Evolutionary conservation across 2,329 filamentous ascomycete species (phyloP), one percentile per base, ranked within the genome.

Genomic region (Calonectria pteridis): DNA sequence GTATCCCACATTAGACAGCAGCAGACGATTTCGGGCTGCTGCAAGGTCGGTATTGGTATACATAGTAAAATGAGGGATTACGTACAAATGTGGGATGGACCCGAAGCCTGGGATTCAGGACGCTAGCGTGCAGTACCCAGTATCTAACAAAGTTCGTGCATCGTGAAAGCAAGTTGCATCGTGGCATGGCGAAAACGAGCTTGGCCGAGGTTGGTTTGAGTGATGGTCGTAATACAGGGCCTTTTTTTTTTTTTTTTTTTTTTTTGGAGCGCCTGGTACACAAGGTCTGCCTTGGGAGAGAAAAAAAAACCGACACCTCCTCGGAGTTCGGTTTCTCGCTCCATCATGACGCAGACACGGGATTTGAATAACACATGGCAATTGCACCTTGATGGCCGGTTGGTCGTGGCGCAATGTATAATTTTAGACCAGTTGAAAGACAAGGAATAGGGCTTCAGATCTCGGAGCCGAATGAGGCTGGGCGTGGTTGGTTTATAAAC

Each of bases 21-120:
- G 31, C 33, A 14, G 33, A n/a, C 53, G n/a, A 16, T 37, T 59
- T 59, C 3, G 31, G 33, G 33, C n/a, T 59, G 35, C 23, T 14
- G 55, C 16, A 20, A 62, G 23, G 26, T 62, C 14, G 55, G 43
- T 46, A 46, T 13, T 23, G 43, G 43, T 40, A 23, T 43, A 43
- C n/a, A 28, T 28, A 28, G 55, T 40, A 62, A 62, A 62, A 62
- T 62, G 55, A 62, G 55, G 55, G 55, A 62, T 62, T 62, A 62
- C 51, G 37, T 66, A 65, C 62, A 65, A 35, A 33, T 50, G 20
- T 65, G 13, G 63, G 31, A 66, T 66, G 63, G 63, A 46, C 28
- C 63, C 13, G 14, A 50, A 51, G 29, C 14, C 40, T 50, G 5
- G 43, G 63, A 51, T 46, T 40, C 33, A 40, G 18, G 55, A 55